Evolutionary conservation across 2,329 filamentous ascomycete genomes (phyloP), one percentile per base, ranked within the genome.

Genomic region (Fusarium sp.): DNA sequence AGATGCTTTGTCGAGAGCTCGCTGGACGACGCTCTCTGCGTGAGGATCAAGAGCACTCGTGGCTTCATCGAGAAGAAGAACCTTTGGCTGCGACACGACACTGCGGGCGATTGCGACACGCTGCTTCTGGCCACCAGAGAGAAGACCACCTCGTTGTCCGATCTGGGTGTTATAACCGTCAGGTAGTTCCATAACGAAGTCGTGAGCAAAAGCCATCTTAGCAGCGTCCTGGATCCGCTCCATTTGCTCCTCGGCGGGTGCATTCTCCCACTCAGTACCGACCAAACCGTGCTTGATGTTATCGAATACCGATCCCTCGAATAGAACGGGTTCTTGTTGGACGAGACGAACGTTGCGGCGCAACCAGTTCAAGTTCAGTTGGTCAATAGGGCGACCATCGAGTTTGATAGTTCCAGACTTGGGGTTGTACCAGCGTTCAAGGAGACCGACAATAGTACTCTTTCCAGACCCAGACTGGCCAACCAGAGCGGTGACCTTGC

Each of bases 61-160:
- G 2, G 89, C 89, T 77, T 92, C 89, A 69, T 92, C 89, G 3
- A 92, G 80, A 18, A 92, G 85, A 4, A 92, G 81, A 25, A 92
- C 87, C 2, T 82, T 81, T 0, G 89, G 89, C 45, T 88, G 80
- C 21, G 87, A 86, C 28, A 91, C 81, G 54, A 92, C 88, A 45
- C 86, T 87, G 27, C 89, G 83, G 4, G 89, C 89, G 60, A 92
- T 91, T 1, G 89, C 87, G 14, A 92, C 82, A 18, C 89, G 83
- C 72, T 92, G 89, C 40, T 88, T 84, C 72, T 92, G 89, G 4
- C 89, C 89, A 25, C 89, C 89, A n/a, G 87, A 90, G 1, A 92
- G 80, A 54, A 89, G 86, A 37, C 88, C 86, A 3, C 89, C 90
- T 13, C 85, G 84, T 70, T 90, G 87, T 8, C 90, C 90, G 10